Base-by-base conservation (phyloP, 2,329 filamentous ascomycete species). In the Colletotrichum sp. region DNA sequence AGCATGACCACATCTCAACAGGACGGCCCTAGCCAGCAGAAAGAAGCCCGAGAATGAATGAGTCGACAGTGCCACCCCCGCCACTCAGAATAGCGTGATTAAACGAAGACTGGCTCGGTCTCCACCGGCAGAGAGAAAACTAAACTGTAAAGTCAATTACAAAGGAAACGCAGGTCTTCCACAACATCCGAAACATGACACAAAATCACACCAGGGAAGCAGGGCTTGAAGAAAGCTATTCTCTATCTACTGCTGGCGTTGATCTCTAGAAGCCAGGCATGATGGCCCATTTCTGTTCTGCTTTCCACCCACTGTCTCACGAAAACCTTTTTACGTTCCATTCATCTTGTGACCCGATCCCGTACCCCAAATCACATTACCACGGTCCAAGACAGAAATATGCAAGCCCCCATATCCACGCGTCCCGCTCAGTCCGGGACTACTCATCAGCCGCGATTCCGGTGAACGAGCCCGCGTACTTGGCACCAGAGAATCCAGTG, bases 401-500 rank as follows among this genome's bases (percentile, higher is more conserved):
- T 64, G 34, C 62, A 64, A 36, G 62, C 34, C 34, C 8, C 34
- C 15, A 3, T 26, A 26, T n/a, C 3, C 13, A n/a, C 16, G 13
- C 21, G 16, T 36, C 30, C 44, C 21, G 15, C 18, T 49, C 26
- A 26, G 10, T 26, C 8, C 24, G 12, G 15, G 21, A 28, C 28
- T 18, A 16, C 10, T 68, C 44, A 24, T n/a, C 28, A 13, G 13
- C 26, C 49, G 64, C 9, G 15, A 28, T 36, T 44, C 74, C 59
- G 12, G 74, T 74, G 52, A 76, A 76, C 34, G 59, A 69, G 24
- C 74, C 71, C 1, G 74, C 70, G 21, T 59, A 30, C 71, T 76
- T 76, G 13, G 71, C 70, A 12, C 28, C 36, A 15, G 32, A 49
- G 9, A 55, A 36, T 16, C 71, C 74, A 18, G 74, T 69, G 15